phyloP scores from a whole-genome alignment of 164 flowering plant genomes.

The Sextonia rubra region DNA sequence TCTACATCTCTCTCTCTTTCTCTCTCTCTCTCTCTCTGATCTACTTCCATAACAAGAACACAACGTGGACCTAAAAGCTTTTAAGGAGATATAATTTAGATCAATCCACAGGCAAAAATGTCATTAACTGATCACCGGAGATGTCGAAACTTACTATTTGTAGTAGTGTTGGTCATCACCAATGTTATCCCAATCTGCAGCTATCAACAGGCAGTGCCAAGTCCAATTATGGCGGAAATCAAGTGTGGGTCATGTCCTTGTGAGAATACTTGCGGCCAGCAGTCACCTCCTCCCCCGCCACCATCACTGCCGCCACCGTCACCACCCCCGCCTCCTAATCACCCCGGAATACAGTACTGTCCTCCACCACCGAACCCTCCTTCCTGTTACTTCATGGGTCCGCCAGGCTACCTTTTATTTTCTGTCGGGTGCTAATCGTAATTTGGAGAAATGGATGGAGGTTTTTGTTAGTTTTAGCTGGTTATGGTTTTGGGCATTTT shows the following conservation, averaged over 20 bases:
- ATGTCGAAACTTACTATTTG: background rate
- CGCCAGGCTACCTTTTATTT: slow-evolving; percentile 8
- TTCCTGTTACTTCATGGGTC: background rate
- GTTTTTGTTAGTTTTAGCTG: background rate
- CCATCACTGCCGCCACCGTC: slow-evolving; percentile 13
- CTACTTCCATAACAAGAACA: background rate
- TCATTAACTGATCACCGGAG: background rate
- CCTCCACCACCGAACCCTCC: slow-evolving; percentile 19
- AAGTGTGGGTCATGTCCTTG: slow-evolving; percentile 20
- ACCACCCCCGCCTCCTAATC: slow-evolving; percentile 5
- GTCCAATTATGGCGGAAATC: slow-evolving; percentile 7
- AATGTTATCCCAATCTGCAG: background rate
- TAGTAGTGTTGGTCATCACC: background rate
- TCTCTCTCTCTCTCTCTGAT: background rate
- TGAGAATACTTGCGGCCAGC: slow-evolving; percentile 15
- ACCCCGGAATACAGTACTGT: slow-evolving; percentile 8
- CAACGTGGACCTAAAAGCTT: background rate
- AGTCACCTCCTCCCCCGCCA: slow-evolving; percentile 9
- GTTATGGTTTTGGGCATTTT: background rate
- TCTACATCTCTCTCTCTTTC: background rate
- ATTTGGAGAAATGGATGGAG: background rate
- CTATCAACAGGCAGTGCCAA: slow-evolving; percentile 3
- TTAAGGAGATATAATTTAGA: background rate
- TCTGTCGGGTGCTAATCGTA: background rate
- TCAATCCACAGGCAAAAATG: background rate